Evolutionary conservation across 345 rosid genomes (phyloP).

Genomic region (Rhizophora mangle): DNA sequence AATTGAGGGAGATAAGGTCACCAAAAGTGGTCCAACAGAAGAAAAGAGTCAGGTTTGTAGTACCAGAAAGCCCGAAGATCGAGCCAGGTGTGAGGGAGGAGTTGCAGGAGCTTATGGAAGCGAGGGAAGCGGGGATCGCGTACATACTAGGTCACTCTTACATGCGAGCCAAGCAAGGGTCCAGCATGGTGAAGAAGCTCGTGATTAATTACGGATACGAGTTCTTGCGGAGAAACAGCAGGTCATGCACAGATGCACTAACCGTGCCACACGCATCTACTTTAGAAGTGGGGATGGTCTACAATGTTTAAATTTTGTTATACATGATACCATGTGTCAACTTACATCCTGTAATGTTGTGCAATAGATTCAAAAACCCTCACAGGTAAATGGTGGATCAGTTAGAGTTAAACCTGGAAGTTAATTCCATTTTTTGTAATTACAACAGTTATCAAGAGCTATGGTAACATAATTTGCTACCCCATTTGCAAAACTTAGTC

Average conservation of each 20-base stretch:
- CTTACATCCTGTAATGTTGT: slow-evolving; percentile 25
- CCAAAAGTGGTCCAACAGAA: slow-evolving; percentile 42
- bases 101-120: slow-evolving; percentile 71
- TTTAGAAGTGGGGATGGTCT: slow-evolving; percentile 88
- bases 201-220: slow-evolving; percentile 74
- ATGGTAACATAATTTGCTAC: too few relatives aligned
- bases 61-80: slow-evolving; percentile 73
- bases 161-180: slow-evolving; percentile 73
- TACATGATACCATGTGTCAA: slow-evolving; percentile 4
- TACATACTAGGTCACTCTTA: slow-evolving; percentile 86
- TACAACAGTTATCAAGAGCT: too few relatives aligned
- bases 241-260: slow-evolving; percentile 48
- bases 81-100: slow-evolving; percentile 53
- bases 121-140: slow-evolving; percentile 84
- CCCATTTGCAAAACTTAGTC: too few relatives aligned
- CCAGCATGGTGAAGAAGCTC: slow-evolving; percentile 60
- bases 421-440: too few relatives aligned
- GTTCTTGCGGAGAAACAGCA: slow-evolving; percentile 78
- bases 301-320: slow-evolving; percentile 48
- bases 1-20: slow-evolving; percentile 50
- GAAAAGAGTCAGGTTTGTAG: slow-evolving; percentile 69
- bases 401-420: neutral
- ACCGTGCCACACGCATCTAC: slow-evolving; percentile 79
- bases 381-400: slow-evolving; percentile 9
- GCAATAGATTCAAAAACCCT: slow-evolving; percentile 17